Percentiles rank a stretch among this genome's conserved stretches.
Evolutionary conservation across 768 basidiomycete species (phyloP).

Genomic region (Suillus fuscotomentosus): DNA sequence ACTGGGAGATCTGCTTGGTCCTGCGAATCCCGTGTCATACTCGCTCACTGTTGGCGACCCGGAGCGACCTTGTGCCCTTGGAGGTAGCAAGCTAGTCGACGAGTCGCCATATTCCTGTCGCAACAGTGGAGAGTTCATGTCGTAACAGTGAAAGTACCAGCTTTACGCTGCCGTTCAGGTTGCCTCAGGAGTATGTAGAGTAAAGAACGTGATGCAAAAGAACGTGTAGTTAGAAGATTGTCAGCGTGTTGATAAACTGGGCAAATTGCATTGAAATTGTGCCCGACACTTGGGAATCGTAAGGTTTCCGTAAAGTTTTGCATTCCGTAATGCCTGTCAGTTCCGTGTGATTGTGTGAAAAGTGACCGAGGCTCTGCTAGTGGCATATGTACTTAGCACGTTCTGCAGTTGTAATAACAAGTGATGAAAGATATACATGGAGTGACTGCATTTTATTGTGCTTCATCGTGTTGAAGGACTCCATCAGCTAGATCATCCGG

Average conservation of each 20-base stretch:
- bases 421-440: neutral
- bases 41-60: conserved; percentile 19
- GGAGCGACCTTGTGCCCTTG: conserved; percentile 14
- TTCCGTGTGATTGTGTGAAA: conserved; percentile 10
- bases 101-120: conserved; percentile 27
- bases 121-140: conserved; percentile 26
- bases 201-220: conserved; percentile 22
- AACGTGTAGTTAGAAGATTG: conserved; percentile 6
- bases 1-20: conserved; percentile 22
- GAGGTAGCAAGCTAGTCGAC: conserved; percentile 22
- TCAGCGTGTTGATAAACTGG: neutral
- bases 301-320: neutral
- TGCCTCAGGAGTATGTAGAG: conserved; percentile 1
- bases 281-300: conserved; percentile 2
- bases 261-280: conserved; percentile 1
- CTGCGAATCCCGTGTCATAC: conserved; percentile 14
- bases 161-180: conserved; percentile 1
- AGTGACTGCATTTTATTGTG: neutral
- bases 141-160: conserved; percentile 2
- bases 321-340: neutral
- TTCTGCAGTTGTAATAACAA: neutral
- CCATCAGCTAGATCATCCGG: conserved; percentile 46
- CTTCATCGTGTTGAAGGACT: conserved; percentile 23
- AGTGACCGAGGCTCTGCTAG: neutral
- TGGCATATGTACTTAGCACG: neutral